Conservation (phyloP, 2,329 filamentous ascomycete species). For the Akanthomyces muscarius region DNA sequence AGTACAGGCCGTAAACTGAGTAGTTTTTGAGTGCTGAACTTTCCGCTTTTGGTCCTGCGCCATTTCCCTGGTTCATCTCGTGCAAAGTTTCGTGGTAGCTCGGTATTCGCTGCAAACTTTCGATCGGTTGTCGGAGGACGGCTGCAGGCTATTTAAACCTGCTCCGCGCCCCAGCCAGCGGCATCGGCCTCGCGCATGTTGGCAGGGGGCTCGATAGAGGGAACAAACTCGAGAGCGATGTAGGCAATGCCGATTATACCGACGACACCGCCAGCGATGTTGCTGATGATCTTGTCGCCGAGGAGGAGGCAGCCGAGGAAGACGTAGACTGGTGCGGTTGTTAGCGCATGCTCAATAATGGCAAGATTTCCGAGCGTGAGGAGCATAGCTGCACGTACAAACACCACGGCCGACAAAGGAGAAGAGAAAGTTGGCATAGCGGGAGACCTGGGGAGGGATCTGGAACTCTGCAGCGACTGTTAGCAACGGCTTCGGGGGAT, state of each 20-base stretch:
- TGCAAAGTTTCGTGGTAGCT: not conserved
- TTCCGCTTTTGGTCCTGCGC: not conserved
- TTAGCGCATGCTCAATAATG: conserved; percentile 7
- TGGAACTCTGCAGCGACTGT: conserved; percentile 66
- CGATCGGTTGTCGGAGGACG: too few relatives aligned
- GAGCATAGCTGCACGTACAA: conserved; percentile 58
- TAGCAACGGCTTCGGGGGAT: conserved; percentile 19
- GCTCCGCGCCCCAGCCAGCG: conserved; percentile 71
- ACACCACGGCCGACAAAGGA: conserved; percentile 92
- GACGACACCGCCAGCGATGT: conserved; percentile 73
- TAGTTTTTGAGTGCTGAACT: not conserved
- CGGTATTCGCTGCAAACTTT: not conserved
- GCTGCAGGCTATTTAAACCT: conserved; percentile 50
- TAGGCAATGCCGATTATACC: conserved; percentile 77
- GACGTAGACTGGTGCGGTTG: conserved; percentile 70
- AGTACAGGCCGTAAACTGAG: not conserved
- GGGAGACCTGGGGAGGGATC: conserved; percentile 85
- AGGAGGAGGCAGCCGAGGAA: conserved; percentile 88
- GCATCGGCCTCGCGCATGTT: conserved; percentile 75
- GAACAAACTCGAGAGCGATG: conserved; percentile 68
- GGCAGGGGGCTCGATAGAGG: conserved; percentile 72
- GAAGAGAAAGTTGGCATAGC: conserved; percentile 97
- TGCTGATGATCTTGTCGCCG: conserved; percentile 60
- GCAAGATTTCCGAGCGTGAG: not conserved
- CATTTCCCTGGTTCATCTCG: not conserved